Percentiles rank a stretch among this genome's conserved stretches.
Conservation (phyloP, 140 eudicot genomes). For the Cichorium intybus region DNA sequence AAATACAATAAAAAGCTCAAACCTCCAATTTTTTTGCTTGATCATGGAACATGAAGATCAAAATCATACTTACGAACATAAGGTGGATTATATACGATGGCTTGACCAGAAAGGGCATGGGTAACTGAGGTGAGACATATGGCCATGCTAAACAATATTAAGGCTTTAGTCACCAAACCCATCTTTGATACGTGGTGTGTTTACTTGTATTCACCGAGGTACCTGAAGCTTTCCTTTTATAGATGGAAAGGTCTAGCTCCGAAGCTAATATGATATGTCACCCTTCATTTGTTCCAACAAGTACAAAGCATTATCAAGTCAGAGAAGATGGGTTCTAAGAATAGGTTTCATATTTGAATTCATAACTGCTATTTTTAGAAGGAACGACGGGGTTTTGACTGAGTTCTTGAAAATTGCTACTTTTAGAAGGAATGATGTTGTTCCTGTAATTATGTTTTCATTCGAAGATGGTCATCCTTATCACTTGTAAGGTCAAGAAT, state of each 20-base stretch:
- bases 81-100: constrained; percentile 24
- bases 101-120: constrained; percentile 30
- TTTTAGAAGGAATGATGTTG: not conserved
- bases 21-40: not conserved
- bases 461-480: too few relatives aligned
- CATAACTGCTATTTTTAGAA: not conserved
- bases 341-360: not conserved
- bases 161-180: constrained; percentile 14
- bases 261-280: not conserved
- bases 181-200: constrained; percentile 1
- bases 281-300: not conserved
- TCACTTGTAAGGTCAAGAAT: too few relatives aligned
- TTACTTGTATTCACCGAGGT: too few relatives aligned
- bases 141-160: constrained; percentile 15
- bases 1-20: not conserved
- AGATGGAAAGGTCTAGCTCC: not conserved
- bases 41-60: not conserved
- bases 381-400: not conserved
- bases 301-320: not conserved
- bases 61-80: constrained; percentile 26
- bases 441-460: too few relatives aligned
- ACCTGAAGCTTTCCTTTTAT: constrained; percentile 6
- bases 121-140: constrained; percentile 11
- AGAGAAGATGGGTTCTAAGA: constrained; percentile 12
- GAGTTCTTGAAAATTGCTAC: not conserved